Evolutionary conservation across 352 stramenopile species (phyloP).

Genomic region (Globisporangium heterothallicum): DNA sequence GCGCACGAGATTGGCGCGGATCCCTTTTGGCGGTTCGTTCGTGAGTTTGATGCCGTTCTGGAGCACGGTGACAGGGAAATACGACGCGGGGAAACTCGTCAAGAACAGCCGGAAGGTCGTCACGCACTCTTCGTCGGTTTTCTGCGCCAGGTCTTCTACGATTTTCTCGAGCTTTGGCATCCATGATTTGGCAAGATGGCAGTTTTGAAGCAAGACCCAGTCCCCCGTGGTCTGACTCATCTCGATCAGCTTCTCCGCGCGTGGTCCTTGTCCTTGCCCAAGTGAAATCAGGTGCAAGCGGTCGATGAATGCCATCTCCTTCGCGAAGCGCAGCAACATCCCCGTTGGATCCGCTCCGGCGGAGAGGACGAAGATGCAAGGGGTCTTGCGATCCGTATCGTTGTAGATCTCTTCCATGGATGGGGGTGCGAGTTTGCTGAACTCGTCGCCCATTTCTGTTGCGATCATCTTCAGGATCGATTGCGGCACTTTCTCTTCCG

Average conservation of each 20-base stretch:
- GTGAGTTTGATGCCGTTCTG: constrained; percentile 93
- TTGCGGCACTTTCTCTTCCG: constrained; percentile 88
- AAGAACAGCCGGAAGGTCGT: constrained; percentile 89
- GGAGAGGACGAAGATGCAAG: constrained; percentile 92
- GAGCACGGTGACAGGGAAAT: constrained; percentile 91
- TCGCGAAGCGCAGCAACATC: constrained; percentile 91
- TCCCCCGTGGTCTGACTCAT: constrained; percentile 75
- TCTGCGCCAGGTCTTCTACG: constrained; percentile 77
- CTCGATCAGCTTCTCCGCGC: constrained; percentile 88
- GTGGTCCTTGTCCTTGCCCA: constrained; percentile 89
- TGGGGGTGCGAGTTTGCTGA: constrained; percentile 75
- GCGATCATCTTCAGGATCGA: constrained; percentile 84
- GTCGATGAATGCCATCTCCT: constrained; percentile 85
- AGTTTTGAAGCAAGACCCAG: constrained; percentile 94
- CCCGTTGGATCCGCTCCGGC: constrained; percentile 89
- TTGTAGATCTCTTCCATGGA: constrained; percentile 93
- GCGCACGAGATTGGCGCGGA: constrained; percentile 85
- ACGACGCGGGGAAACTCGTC: constrained; percentile 88
- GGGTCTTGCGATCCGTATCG: constrained; percentile 88
- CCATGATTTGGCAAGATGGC: constrained; percentile 92
- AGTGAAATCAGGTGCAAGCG: constrained; percentile 90
- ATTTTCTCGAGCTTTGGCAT: constrained; percentile 92
- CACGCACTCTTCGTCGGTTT: constrained; percentile 38
- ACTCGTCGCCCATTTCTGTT: constrained; percentile 78
- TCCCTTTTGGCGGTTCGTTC: constrained; percentile 90